Evolutionary conservation across 305 asterid species (phyloP).

Genomic region (Fraxinus xanthoxyloides): DNA sequence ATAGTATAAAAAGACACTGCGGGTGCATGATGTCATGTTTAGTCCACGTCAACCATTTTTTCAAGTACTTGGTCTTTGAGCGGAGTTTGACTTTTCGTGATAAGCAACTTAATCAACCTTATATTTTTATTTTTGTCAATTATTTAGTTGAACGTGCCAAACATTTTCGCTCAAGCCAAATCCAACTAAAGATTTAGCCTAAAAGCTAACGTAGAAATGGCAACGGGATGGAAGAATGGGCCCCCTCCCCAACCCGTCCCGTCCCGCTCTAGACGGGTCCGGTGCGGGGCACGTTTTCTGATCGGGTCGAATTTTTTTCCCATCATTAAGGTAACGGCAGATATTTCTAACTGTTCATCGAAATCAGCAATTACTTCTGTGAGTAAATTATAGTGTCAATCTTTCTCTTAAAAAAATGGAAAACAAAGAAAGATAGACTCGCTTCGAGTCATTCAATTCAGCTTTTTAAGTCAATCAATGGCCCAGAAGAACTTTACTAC

Average conservation of each 20-base stretch:
- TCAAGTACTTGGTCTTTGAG: too few species aligned
- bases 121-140: not conserved
- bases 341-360: not conserved
- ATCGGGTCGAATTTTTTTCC: too few species aligned
- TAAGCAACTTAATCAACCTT: not conserved
- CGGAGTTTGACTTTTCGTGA: not conserved
- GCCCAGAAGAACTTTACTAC: not conserved
- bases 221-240: too few species aligned
- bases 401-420: not conserved
- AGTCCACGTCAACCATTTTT: not conserved
- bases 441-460: not conserved
- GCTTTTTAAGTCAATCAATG: not conserved
- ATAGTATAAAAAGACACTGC: too few species aligned
- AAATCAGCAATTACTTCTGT: not conserved
- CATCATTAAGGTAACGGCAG: too few species aligned
- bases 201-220: too few species aligned
- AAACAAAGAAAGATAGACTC: not conserved
- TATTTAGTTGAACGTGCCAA: not conserved
- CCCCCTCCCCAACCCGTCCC: too few species aligned
- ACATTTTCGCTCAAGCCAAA: not conserved
- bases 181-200: not conserved
- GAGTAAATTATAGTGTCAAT: not conserved
- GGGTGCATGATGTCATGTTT: not conserved
- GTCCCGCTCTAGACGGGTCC: too few species aligned
- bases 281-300: too few species aligned